Percentiles rank a stretch among this genome's conserved stretches.
Conservation (phyloP, 2,329 filamentous ascomycete genomes). For the Sporothrix humicola region DNA sequence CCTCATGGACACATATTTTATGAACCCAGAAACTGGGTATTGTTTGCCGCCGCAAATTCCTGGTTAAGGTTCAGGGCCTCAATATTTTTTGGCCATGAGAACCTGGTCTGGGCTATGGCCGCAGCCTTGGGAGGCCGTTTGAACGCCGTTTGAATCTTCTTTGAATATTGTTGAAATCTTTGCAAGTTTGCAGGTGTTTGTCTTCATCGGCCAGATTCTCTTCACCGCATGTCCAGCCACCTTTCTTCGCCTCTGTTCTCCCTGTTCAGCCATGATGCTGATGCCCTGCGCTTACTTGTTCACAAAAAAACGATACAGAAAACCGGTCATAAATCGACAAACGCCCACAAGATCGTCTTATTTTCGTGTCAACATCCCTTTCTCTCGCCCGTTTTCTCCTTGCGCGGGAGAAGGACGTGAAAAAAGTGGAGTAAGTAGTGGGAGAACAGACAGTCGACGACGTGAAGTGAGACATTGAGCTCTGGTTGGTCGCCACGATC, state of each 20-base stretch:
- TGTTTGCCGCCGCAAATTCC: constrained; percentile 4
- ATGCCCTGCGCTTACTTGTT: constrained; percentile 4
- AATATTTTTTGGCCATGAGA: neutral
- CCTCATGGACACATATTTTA: neutral
- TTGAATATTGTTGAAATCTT: neutral
- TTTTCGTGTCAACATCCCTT: neutral
- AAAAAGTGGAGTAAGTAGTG: constrained; percentile 1
- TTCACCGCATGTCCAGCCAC: neutral
- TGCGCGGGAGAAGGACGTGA: constrained; percentile 16
- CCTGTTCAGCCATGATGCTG: neutral
- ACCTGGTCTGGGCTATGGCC: neutral
- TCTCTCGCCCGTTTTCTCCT: neutral
- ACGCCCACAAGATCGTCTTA: neutral
- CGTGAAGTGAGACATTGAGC: constrained; percentile 6
- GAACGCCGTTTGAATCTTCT: neutral
- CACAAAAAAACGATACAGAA: neutral
- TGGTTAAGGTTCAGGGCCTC: neutral
- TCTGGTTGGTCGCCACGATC: constrained; percentile 3
- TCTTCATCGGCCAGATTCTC: neutral
- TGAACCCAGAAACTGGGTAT: neutral
- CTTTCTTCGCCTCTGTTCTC: neutral
- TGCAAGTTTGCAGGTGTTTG: neutral
- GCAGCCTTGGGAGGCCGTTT: constrained; percentile 6
- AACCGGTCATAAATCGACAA: neutral
- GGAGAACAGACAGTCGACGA: neutral